Evolutionary conservation across 2,329 filamentous ascomycete species (phyloP), one percentile per base, ranked within the genome.

Genomic region (Beauveria asiatica): DNA sequence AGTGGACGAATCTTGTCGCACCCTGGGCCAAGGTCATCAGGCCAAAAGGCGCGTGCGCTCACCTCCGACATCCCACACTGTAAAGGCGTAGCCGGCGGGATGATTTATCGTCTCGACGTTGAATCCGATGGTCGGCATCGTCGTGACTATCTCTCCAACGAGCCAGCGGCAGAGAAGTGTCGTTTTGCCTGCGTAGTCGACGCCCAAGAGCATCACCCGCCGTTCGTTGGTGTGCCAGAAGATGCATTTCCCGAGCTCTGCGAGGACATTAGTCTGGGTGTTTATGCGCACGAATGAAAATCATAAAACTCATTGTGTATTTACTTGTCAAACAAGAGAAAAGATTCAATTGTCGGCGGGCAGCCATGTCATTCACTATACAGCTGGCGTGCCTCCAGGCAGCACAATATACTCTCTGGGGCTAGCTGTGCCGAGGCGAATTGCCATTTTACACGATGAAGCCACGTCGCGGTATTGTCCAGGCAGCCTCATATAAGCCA

Each of bases 51-150:
- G 17, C 45, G 37, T 10, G 11, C 11, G 4, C 63, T 57, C 16
- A 70, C 69, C 69, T 63, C 69, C 69, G 9, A 70, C 60, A 21
- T 71, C 68, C 69, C 69, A 71, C 1, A 71, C 51, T 0, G 64
- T 66, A 1, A 70, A 60, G 11, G 64, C 66, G 7, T 61, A 62
- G 5, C 65, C 64, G 50, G 64, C 57, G 0, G 62, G 39, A 46
- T 65, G 61, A 1, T 66, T 63, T 0, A 92, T 86, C 2, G 86
- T 89, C 77, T 97, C 92, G 64, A 97, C 90, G 71, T 97, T 97
- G 80, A 97, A 96, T 62, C 87, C 92, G 72, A 96, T 94, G 67
- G 92, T 97, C 64, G 92, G 92, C 71, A 97, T 96, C 64, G 92
- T 95, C 69, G 90, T 94, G 71, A 96, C 90, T 72, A 91, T 89